A percentile compares a stretch with the other conserved stretches of the same genome.
These are phyloP conservation scores for Aspergillus sp. DNA, from an alignment of 2,329 filamentous ascomycete species.

Conservation along the genomic window DNA sequence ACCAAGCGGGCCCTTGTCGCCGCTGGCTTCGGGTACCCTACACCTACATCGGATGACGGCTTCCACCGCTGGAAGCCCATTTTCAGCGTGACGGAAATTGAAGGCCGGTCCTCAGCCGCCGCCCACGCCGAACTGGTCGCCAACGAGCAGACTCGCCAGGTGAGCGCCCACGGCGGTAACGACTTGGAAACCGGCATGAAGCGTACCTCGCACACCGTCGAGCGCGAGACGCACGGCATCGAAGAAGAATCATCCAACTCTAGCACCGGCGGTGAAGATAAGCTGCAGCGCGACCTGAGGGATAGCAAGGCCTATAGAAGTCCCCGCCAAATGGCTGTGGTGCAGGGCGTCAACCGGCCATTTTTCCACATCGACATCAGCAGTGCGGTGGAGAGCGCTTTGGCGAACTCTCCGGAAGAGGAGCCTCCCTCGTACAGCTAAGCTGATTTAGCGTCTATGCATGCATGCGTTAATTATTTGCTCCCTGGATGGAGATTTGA, in stretches of 20 bases:
- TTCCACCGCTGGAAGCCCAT: constrained; percentile 86
- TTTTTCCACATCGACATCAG: constrained; percentile 94
- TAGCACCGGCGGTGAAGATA: constrained; percentile 33
- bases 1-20: constrained; percentile 85
- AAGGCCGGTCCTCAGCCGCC: constrained; percentile 69
- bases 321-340: constrained; percentile 56
- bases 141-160: constrained; percentile 52
- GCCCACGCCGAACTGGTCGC: constrained; percentile 64
- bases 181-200: constrained; percentile 36
- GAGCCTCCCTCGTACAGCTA: constrained; percentile 3
- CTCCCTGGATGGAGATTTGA: not conserved
- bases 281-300: constrained; percentile 47
- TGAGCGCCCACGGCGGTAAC: constrained; percentile 15
- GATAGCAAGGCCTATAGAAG: constrained; percentile 49
- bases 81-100: constrained; percentile 86
- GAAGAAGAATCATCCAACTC: constrained; percentile 32
- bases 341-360: constrained; percentile 84
- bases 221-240: constrained; percentile 31
- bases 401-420: constrained; percentile 68
- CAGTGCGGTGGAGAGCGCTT: constrained; percentile 81
- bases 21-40: constrained; percentile 85
- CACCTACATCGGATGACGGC: constrained; percentile 52
- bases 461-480: not conserved
- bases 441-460: not conserved
- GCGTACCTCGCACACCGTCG: constrained; percentile 29